These are phyloP conservation scores for Penicillium coffeae DNA, from an alignment of 495 filamentous ascomycete genomes.

Conservation along the genomic window DNA sequence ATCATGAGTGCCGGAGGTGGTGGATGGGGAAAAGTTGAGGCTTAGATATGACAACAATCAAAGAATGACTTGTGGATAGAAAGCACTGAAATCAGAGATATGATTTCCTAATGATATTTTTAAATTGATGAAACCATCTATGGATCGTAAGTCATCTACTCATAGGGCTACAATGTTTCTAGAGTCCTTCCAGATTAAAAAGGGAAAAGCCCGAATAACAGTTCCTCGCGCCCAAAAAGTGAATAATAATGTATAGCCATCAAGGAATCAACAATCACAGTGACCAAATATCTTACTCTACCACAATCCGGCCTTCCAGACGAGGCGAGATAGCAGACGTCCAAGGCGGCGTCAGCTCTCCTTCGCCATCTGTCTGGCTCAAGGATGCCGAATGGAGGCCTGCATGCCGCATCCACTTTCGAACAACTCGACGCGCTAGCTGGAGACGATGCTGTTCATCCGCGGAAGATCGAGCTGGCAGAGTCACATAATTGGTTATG, in stretches of 20 bases:
- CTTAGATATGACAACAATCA: background rate
- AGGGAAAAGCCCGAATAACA: too few species aligned
- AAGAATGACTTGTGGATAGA: too few species aligned
- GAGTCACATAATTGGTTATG: slow-evolving; percentile 40
- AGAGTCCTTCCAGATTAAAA: too few species aligned
- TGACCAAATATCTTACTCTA: slow-evolving; percentile 30
- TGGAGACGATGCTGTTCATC: slow-evolving; percentile 39
- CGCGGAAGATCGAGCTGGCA: slow-evolving; percentile 31
- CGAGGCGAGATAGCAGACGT: slow-evolving; percentile 72
- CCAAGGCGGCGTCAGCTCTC: slow-evolving; percentile 63
- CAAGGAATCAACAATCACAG: too few species aligned
- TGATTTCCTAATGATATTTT: too few species aligned
- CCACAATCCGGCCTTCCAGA: slow-evolving; percentile 70
- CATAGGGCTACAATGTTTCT: too few species aligned
- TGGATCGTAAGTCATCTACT: too few species aligned
- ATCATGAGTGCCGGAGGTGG: slow-evolving; percentile 55
- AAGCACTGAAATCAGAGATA: too few species aligned
- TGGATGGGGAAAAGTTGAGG: slow-evolving; percentile 18
- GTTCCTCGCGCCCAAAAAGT: too few species aligned
- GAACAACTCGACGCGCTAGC: slow-evolving; percentile 57
- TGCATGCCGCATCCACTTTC: slow-evolving; percentile 71
- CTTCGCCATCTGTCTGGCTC: slow-evolving; percentile 43
- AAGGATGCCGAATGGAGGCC: slow-evolving; percentile 45
- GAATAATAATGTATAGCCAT: too few species aligned
- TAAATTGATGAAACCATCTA: too few species aligned